Conservation (phyloP, 2,329 filamentous ascomycete species). For the Colletotrichum falcatum region DNA sequence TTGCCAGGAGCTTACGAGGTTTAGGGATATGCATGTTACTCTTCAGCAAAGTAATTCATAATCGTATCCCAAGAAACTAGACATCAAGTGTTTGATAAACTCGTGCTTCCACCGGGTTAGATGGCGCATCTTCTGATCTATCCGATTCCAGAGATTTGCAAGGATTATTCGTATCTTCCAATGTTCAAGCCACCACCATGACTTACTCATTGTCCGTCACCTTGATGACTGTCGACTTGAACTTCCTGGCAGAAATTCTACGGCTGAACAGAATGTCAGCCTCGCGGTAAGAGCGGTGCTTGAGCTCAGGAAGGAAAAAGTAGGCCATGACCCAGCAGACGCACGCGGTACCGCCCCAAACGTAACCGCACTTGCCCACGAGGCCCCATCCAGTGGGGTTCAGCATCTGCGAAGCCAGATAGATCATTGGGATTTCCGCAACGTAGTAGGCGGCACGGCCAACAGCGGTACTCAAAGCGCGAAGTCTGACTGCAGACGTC, state of each 20-base stretch:
- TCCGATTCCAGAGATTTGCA: not conserved
- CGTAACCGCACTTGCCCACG: constrained; percentile 59
- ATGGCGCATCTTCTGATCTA: too few species aligned
- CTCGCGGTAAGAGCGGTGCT: constrained; percentile 59
- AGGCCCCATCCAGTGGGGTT: constrained; percentile 55
- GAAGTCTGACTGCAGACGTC: constrained; percentile 52
- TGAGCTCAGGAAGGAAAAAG: constrained; percentile 59
- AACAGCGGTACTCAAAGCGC: constrained; percentile 52
- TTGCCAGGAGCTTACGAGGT: too few species aligned
- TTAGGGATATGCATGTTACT: too few species aligned
- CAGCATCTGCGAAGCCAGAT: constrained; percentile 53
- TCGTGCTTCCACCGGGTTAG: not conserved
- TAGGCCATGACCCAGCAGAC: constrained; percentile 56
- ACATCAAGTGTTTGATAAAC: too few species aligned
- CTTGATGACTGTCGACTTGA: constrained; percentile 57
- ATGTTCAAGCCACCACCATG: not conserved
- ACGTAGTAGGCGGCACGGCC: constrained; percentile 56
- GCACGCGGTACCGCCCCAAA: constrained; percentile 58
- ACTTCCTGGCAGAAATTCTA: constrained; percentile 55
- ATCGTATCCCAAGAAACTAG: too few species aligned
- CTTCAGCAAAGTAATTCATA: too few species aligned
- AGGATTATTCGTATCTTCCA: not conserved
- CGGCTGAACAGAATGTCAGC: constrained; percentile 58
- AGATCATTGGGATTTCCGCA: constrained; percentile 57
- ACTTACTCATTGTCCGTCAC: constrained; percentile 55